Percentiles rank a stretch among this genome's conserved stretches.
These are phyloP conservation scores for Starmera dryadoides DNA, from an alignment of 805 yeast genomes.

Conservation along the genomic window DNA sequence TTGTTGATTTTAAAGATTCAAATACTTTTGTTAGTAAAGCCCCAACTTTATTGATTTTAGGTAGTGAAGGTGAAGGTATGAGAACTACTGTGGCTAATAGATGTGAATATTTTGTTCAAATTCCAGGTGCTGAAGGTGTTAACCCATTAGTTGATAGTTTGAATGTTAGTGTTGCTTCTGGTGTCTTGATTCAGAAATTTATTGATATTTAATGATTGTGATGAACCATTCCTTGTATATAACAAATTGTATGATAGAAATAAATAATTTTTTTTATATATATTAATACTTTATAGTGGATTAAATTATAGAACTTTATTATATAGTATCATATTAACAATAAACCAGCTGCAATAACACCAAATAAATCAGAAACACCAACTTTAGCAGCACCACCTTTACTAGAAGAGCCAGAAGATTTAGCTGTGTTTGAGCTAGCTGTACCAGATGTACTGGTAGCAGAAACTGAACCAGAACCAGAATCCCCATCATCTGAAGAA, in stretches of 20 bases:
- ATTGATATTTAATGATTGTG: conserved; percentile 3
- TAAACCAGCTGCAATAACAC: too few species aligned
- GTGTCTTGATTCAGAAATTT: conserved; percentile 42
- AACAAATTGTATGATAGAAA: neutral
- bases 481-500: too few species aligned
- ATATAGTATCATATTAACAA: too few species aligned
- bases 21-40: conserved; percentile 31
- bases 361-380: too few species aligned
- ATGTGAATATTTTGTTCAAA: conserved; percentile 40
- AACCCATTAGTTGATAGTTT: conserved; percentile 58
- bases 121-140: conserved; percentile 23
- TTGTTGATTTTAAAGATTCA: conserved; percentile 37
- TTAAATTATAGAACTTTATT: too few species aligned
- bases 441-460: too few species aligned
- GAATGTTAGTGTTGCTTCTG: conserved; percentile 88
- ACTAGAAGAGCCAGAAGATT: too few species aligned
- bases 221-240: too few species aligned
- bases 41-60: conserved; percentile 70
- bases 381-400: too few species aligned
- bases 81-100: conserved; percentile 54
- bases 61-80: conserved; percentile 83
- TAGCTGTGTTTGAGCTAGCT: too few species aligned
- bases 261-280: neutral
- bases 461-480: too few species aligned
- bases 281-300: too few species aligned